Conservation (phyloP, 371 early-diverging fungal species). For the Actinomortierella ambigua region DNA sequence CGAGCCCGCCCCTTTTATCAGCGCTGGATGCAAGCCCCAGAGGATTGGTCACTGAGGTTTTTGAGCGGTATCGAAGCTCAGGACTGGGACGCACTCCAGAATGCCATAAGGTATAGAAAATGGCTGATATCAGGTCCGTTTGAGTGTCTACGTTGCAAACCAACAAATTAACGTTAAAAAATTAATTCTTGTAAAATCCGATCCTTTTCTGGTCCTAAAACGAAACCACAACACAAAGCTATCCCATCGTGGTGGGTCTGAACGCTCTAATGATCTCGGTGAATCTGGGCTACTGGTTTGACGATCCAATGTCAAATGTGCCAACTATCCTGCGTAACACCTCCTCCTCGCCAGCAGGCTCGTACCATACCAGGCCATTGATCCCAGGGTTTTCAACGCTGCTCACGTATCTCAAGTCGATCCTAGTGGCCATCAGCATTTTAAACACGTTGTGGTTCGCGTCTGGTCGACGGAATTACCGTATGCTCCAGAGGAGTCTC, state of each 20-base stretch:
- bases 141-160: no score
- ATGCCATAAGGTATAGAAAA: conserved; percentile 23
- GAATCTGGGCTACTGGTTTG: conserved; percentile 42
- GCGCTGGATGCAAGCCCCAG: conserved; percentile 11
- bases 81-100: conserved; percentile 43
- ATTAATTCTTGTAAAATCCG: no score
- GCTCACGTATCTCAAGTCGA: conserved; percentile 18
- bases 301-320: conserved; percentile 25
- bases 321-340: conserved; percentile 13
- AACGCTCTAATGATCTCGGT: conserved; percentile 27
- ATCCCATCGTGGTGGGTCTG: conserved; percentile 28
- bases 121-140: no score
- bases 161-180: no score
- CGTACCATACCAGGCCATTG: conserved; percentile 18
- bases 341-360: conserved; percentile 6
- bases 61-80: conserved; percentile 32
- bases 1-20: no score
- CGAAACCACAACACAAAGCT: no score
- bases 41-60: conserved; percentile 24
- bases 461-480: conserved; percentile 33
- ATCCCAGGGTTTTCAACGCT: conserved; percentile 19
- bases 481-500: conserved; percentile 17
- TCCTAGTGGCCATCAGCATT: conserved; percentile 28
- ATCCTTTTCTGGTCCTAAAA: no score
- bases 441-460: conserved; percentile 35